A percentile compares a stretch with the other conserved stretches of the same genome.
Conservation (phyloP, 345 rosid genomes). For the Citrus sp. region DNA sequence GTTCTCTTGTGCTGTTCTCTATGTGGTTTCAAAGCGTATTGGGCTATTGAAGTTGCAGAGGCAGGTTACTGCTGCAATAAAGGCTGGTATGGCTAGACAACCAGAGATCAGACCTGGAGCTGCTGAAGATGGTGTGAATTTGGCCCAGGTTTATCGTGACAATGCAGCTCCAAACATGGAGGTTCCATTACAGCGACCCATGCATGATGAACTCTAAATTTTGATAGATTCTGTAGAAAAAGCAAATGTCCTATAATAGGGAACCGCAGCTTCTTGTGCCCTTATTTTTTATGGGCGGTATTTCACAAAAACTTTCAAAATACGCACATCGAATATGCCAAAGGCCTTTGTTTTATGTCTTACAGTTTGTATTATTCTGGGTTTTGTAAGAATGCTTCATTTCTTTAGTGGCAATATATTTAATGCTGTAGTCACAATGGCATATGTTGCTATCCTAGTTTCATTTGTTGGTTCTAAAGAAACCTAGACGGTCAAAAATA, state of each 20-base stretch:
- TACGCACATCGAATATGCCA: background rate
- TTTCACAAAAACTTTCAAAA: background rate
- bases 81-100: slow-evolving; percentile 59
- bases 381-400: background rate
- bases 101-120: slow-evolving; percentile 33
- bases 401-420: background rate
- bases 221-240: background rate
- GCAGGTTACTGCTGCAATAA: slow-evolving; percentile 71
- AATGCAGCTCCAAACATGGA: slow-evolving; percentile 40
- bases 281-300: background rate
- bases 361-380: background rate
- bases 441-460: background rate
- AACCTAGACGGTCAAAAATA: background rate
- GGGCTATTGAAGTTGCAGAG: slow-evolving; percentile 75
- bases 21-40: slow-evolving; percentile 81
- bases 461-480: background rate
- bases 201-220: slow-evolving; percentile 72
- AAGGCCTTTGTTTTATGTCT: background rate
- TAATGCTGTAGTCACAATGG: background rate
- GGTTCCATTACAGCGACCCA: slow-evolving; percentile 40
- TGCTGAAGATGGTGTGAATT: slow-evolving; percentile 37
- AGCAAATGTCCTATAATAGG: background rate
- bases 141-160: slow-evolving; percentile 30
- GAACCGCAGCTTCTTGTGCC: background rate
- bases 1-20: slow-evolving; percentile 78